Conservation (phyloP, 176 grass and related monocot genomes). For the Olyra latifolia region DNA sequence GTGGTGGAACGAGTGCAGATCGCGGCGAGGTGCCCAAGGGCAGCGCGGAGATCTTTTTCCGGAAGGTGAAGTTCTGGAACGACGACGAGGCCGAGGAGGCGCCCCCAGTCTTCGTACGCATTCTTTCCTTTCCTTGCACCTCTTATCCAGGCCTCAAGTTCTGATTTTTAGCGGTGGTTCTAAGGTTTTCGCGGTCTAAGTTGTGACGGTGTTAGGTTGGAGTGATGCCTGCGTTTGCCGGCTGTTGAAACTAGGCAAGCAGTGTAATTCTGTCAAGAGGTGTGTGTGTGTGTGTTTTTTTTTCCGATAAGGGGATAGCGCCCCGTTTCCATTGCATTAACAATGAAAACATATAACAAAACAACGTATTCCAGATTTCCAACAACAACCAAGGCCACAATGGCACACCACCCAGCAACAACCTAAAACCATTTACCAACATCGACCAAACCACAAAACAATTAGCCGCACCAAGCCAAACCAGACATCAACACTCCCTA, state of each 20-base stretch:
- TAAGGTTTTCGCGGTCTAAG: not conserved
- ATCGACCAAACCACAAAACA: too few species aligned
- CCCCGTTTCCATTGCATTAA: too few species aligned
- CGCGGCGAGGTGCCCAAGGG: slow-evolving; percentile 95
- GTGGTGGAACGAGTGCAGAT: slow-evolving; percentile 44
- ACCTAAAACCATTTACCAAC: too few species aligned
- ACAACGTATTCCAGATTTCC: too few species aligned
- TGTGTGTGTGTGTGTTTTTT: too few species aligned
- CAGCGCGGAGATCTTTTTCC: slow-evolving; percentile 99
- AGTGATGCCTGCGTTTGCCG: not conserved
- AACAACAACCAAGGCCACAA: too few species aligned
- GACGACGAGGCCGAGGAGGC: slow-evolving; percentile 97
- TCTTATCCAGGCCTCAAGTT: not conserved
- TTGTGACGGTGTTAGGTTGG: not conserved
- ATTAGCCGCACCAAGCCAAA: too few species aligned
- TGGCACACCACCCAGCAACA: too few species aligned
- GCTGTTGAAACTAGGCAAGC: not conserved
- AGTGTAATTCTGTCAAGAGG: not conserved
- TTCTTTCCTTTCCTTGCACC: not conserved
- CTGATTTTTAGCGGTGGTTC: not conserved
- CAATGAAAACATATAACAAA: too few species aligned
- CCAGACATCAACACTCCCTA: too few species aligned
- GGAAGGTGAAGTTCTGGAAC: slow-evolving; percentile 99
- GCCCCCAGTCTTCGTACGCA: slow-evolving; percentile 91
- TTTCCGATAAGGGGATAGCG: too few species aligned